A percentile compares a stretch with the other conserved stretches of the same genome.
Evolutionary conservation across 768 basidiomycete genomes (phyloP).

Genomic region (Sistotremastrum niveocremeum): DNA sequence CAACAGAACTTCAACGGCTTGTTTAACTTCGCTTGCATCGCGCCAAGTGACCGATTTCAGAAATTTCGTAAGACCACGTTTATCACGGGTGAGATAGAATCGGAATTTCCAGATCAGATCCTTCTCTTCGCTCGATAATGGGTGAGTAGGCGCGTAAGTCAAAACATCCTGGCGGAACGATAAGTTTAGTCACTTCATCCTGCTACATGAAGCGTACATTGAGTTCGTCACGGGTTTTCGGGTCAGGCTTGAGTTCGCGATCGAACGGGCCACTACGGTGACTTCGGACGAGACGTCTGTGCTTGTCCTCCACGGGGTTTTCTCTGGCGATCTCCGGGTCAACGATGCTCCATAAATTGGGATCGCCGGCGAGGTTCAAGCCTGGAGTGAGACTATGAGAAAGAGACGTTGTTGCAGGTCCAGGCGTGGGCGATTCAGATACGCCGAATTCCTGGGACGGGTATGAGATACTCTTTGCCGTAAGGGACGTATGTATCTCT

Average conservation of each 20-base stretch:
- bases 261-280: slow-evolving; percentile 93
- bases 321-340: slow-evolving; percentile 88
- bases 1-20: slow-evolving; percentile 89
- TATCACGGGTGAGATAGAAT: slow-evolving; percentile 90
- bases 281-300: slow-evolving; percentile 84
- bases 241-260: slow-evolving; percentile 91
- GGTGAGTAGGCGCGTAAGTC: slow-evolving; percentile 79
- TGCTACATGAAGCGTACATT: slow-evolving; percentile 39
- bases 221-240: slow-evolving; percentile 86
- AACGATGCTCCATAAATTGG: slow-evolving; percentile 71
- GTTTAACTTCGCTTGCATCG: slow-evolving; percentile 91
- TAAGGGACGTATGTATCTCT: slow-evolving; percentile 13
- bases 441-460: background rate
- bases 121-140: slow-evolving; percentile 82
- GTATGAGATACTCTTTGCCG: background rate
- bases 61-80: slow-evolving; percentile 92
- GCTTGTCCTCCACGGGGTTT: slow-evolving; percentile 96
- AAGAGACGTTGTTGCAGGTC: slow-evolving; percentile 29
- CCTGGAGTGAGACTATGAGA: slow-evolving; percentile 26
- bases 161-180: slow-evolving; percentile 58
- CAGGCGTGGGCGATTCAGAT: background rate
- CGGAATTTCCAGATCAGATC: slow-evolving; percentile 98
- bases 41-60: slow-evolving; percentile 96
- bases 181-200: background rate
- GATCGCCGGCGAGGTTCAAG: slow-evolving; percentile 45